Evolutionary conservation across 2,329 filamentous ascomycete genomes (phyloP), one percentile per base, ranked within the genome.

Genomic region (Amauroascus niger): DNA sequence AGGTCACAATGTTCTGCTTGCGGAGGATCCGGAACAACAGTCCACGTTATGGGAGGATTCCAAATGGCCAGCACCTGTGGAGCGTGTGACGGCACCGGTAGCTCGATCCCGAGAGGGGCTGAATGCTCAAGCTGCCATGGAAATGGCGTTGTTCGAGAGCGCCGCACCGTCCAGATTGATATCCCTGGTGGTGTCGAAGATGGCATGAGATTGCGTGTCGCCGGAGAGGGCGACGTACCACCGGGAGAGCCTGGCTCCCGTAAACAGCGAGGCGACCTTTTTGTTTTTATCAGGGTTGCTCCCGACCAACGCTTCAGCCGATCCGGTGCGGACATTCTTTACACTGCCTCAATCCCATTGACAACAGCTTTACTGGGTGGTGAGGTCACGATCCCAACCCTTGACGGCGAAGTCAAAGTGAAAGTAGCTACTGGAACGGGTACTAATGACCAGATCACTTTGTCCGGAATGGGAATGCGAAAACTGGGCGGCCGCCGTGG

Each of bases 151-250:
- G 80, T 88, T 33, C 79, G 88, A 61, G 88, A 95, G 64, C 79
- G 83, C 57, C 88, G 87, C 73, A 88, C 86, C 0, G 83, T 98
- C 48, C 86, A 80, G 26, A 80, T 98, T 41, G 90, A 97, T 62
- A 96, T 98, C 44, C 93, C 93, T 1, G 89, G 87, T 20, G 93
- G 93, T 59, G 89, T 98, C 30, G 93, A 97, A 67, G 91, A 98
- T 67, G 90, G 91, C 53, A 97, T 97, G 91, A 82, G 88, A 54
- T 74, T 98, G 63, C 80, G 88, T 50, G 80, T 98, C 26, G 81
- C 83, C 55, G 87, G 87, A 24, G 89, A 94, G 65, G 93, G 93
- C 60, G 91, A 98, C 65, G 84, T 88, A 14, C 86, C 93, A 20
- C 76, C 81, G 14, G 78, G 80, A 30, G 80, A 83, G 43, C 76